Evolutionary conservation across 345 rosid genomes (phyloP), one percentile per base, ranked within the genome.

Genomic region (Bruguiera sexangula): DNA sequence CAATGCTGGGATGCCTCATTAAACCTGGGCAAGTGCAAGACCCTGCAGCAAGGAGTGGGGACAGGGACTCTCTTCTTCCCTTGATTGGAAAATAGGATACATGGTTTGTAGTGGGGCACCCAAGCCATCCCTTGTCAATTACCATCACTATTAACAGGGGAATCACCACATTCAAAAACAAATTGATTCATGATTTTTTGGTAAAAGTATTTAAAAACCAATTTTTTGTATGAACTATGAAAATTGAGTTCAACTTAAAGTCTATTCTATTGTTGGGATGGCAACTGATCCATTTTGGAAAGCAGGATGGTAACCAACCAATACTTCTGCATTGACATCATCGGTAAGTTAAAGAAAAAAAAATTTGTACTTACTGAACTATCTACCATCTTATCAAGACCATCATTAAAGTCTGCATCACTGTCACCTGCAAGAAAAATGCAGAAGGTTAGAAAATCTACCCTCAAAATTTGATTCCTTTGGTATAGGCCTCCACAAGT

Each of bases 321-420:
- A 29, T 31, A 46, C 13, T 19, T 36, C 39, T 46, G 46, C 60
- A 50, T 39, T 53, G n/a, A 13, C 24, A 6, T 13, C 50, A 43
- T 13, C 50, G 1, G 20, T 2, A 36, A 8, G 64, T 61, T 30
- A 62, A 11, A 56, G 52, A 72, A 27, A 46, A 54, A 64, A 61
- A 43, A 5, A 55, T 61, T 10, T 32, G 69, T 75, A 62, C 86
- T 73, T 78, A 87, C 92, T 59, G 80, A 87, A 60, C 72, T 73
- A 68, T 78, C 84, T 56, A 39, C 80, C 75, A 84, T 74, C 74
- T 83, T 83, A 78, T 82, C 87, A 50, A 87, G 80, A 70, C 79
- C 88, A 77, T 82, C 84, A 61, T 82, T 81, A 21, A 82, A 78
- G 70, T 52, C 71, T 18, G 43, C 85, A 63, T 80, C 85, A 53